Evolutionary conservation across 768 basidiomycete species (phyloP), one percentile per base, ranked within the genome.

Genomic region (Lactarius pseudohatsudake): DNA sequence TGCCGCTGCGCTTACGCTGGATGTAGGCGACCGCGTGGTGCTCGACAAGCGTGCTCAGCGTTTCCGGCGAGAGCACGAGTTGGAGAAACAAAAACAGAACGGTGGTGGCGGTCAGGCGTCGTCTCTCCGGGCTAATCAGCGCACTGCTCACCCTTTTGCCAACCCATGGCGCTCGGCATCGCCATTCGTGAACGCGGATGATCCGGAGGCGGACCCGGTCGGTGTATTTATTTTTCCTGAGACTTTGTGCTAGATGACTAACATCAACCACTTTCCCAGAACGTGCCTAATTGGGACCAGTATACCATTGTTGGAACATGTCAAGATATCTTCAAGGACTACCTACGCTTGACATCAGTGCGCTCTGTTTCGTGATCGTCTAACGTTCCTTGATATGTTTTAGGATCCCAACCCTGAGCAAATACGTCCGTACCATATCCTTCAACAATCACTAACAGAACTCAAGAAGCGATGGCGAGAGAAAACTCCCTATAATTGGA

Each of bases 221-320:
- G 53, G 88, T 81, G 58, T 9, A 69, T 62, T 18, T 59, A 61
- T 36, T 67, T 22, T 65, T 64, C 30, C 3, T 55, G 66, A 20
- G 71, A 64, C 22, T 71, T 10, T 38, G 64, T 60, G 66, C 34
- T 60, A 22, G 9, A 22, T n/a, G n/a, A 30, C 28, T 26, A 5
- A 36, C 32, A 26, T 38, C 15, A 50, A 56, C 56, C 57, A 18
- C 30, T 59, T 54, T 41, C 54, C 54, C 43, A 98, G 96, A 96
- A 96, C 72, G 95, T 96, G 10, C 89, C 94, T 61, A 89, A 96
- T 75, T 99, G 97, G 97, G 97, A 99, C 79, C 87, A 87, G 65
- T 84, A 88, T 77, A 98, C 96, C 8, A 98, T 99, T 72, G 94
- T 96, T 64, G 97, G 97, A 59, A 96, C 90, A 50, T 94, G 85